Percentiles rank a stretch among this genome's conserved stretches.
These are phyloP conservation scores for Aureobasidium pullulans DNA, from an alignment of 2,329 filamentous ascomycete species.

Conservation along the genomic window DNA sequence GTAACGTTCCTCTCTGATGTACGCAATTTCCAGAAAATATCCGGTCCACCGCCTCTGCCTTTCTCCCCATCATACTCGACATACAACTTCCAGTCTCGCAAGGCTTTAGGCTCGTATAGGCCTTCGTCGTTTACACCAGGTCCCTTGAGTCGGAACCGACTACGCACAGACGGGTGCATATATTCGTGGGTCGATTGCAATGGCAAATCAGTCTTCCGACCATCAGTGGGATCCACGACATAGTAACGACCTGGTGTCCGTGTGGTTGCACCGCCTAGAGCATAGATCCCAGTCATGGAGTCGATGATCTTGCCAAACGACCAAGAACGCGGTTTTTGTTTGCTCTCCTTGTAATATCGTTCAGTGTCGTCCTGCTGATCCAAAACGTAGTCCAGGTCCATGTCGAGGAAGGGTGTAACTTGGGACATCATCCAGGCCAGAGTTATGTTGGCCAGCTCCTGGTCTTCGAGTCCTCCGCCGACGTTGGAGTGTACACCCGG, in stretches of 20 bases:
- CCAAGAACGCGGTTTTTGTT: conserved; percentile 40
- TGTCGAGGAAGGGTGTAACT: conserved; percentile 40
- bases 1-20: conserved; percentile 30
- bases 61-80: conserved; percentile 35
- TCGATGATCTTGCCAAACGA: conserved; percentile 42
- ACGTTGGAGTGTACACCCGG: conserved; percentile 40
- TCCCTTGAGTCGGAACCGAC: conserved; percentile 37
- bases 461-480: conserved; percentile 39
- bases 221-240: conserved; percentile 37
- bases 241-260: conserved; percentile 43
- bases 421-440: conserved; percentile 53
- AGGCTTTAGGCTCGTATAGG: conserved; percentile 36
- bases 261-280: conserved; percentile 37
- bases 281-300: conserved; percentile 39
- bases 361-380: conserved; percentile 40
- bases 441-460: conserved; percentile 44
- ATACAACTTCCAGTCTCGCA: conserved; percentile 41
- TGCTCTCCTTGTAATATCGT: conserved; percentile 35
- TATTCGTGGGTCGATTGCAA: conserved; percentile 45
- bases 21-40: conserved; percentile 36
- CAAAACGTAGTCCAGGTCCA: conserved; percentile 40
- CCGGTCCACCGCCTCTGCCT: conserved; percentile 27
- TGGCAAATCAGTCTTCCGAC: conserved; percentile 34
- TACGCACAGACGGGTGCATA: conserved; percentile 43
- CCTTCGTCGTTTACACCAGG: conserved; percentile 40